phyloP scores from a whole-genome alignment of 257 asterid genomes.

The Nicotiana tomentosiformis region DNA sequence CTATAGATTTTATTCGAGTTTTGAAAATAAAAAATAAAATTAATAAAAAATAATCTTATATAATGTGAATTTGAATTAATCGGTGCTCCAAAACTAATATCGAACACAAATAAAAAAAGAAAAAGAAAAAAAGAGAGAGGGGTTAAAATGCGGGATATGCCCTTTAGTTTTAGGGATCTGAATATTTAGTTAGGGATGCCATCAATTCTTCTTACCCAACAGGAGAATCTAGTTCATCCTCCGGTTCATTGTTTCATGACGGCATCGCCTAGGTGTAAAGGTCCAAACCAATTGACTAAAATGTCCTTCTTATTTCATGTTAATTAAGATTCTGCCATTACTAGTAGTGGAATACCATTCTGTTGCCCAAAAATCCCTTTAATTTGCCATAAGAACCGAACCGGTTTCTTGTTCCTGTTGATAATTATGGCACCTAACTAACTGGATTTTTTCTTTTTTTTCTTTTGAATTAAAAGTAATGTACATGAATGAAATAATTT shows the following conservation, averaged over 20 bases:
- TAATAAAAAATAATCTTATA: too few relatives aligned
- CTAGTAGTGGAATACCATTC: not conserved
- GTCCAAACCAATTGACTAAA: not conserved
- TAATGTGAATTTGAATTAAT: too few relatives aligned
- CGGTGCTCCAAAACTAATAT: too few relatives aligned
- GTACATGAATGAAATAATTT: not conserved
- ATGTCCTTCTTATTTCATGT: not conserved
- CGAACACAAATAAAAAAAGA: too few relatives aligned
- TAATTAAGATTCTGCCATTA: not conserved
- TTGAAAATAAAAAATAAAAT: too few relatives aligned
- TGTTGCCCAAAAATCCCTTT: not conserved
- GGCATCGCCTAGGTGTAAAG: not conserved
- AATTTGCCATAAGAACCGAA: not conserved
- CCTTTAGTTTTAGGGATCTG: not conserved
- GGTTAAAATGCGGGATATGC: not conserved
- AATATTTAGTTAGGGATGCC: not conserved
- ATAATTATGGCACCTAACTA: not conserved
- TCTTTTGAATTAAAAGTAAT: not conserved
- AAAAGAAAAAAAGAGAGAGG: too few relatives aligned
- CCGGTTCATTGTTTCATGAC: not conserved
- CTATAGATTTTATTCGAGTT: too few relatives aligned
- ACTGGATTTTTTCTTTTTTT: not conserved
- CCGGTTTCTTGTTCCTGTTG: not conserved
- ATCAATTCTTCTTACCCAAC: not conserved
- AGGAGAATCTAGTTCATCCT: not conserved